Evolutionary conservation across 2,329 filamentous ascomycete genomes (phyloP).

Genomic region (Hortaea werneckii): DNA sequence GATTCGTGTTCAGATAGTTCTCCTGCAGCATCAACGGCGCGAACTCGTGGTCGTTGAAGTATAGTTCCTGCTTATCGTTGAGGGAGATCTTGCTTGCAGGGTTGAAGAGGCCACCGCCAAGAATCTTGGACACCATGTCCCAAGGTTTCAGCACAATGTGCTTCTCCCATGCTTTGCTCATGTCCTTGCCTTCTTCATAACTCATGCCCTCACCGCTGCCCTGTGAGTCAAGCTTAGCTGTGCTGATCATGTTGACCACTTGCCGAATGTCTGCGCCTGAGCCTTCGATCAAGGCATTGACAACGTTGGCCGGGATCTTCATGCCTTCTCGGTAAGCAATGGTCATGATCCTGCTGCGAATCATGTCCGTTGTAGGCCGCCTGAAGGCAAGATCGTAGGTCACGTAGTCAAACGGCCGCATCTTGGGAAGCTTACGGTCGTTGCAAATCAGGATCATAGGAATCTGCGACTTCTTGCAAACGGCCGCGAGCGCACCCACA

Average conservation of each 20-base stretch:
- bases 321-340: conserved; percentile 88
- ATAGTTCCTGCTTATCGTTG: conserved; percentile 96
- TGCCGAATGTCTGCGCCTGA: conserved; percentile 93
- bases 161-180: conserved; percentile 98
- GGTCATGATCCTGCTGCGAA: conserved; percentile 84
- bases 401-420: conserved; percentile 91
- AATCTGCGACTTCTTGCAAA: conserved; percentile 90
- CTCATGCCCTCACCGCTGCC: conserved; percentile 43
- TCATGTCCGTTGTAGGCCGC: conserved; percentile 80
- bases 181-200: conserved; percentile 77
- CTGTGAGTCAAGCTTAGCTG: conserved; percentile 72
- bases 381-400: conserved; percentile 80
- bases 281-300: conserved; percentile 91
- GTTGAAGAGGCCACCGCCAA: conserved; percentile 77
- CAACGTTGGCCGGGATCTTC: conserved; percentile 69
- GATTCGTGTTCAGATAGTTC: conserved; percentile 83
- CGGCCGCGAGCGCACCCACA: conserved; percentile 84
- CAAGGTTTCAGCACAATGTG: conserved; percentile 93
- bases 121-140: conserved; percentile 93
- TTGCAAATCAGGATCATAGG: conserved; percentile 98
- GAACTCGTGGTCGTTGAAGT: conserved; percentile 99
- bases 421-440: conserved; percentile 83
- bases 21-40: conserved; percentile 97
- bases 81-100: conserved; percentile 73
- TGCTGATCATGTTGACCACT: conserved; percentile 97